A percentile compares a stretch with the other conserved stretches of the same genome.
Conservation (phyloP, 2,329 filamentous ascomycete genomes). For the Aspergillus sp. region DNA sequence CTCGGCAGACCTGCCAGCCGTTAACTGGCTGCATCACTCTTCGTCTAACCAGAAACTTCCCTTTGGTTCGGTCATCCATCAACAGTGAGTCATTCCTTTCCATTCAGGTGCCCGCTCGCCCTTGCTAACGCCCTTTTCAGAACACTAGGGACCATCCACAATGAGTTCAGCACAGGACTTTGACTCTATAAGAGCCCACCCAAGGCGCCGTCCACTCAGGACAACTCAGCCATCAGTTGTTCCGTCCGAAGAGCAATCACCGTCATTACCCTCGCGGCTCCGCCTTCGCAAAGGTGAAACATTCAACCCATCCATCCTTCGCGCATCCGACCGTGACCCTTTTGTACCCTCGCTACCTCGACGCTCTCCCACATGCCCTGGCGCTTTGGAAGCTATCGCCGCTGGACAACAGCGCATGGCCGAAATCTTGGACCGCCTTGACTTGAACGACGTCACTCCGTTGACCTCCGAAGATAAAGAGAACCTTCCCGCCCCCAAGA, state of each 20-base stretch:
- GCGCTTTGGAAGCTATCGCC: slow-evolving; percentile 65
- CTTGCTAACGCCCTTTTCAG: slow-evolving; percentile 5
- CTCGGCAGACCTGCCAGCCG: slow-evolving; percentile 1
- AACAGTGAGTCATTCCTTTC: slow-evolving; percentile 12
- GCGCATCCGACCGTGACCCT: slow-evolving; percentile 41
- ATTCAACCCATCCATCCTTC: slow-evolving; percentile 49
- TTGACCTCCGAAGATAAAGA: slow-evolving; percentile 50
- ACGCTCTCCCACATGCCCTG: slow-evolving; percentile 62
- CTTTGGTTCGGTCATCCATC: slow-evolving; percentile 4
- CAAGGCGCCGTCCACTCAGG: slow-evolving; percentile 35
- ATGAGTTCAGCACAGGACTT: slow-evolving; percentile 12
- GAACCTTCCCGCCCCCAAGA: slow-evolving; percentile 60
- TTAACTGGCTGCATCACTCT: slow-evolving; percentile 4
- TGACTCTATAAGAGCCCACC: slow-evolving; percentile 15
- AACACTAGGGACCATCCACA: slow-evolving; percentile 8
- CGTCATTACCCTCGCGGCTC: slow-evolving; percentile 32
- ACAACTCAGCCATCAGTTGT: slow-evolving; percentile 27
- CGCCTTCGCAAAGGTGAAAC: slow-evolving; percentile 71
- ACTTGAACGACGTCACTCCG: slow-evolving; percentile 56
- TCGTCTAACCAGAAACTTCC: slow-evolving; percentile 7
- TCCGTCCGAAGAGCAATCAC: slow-evolving; percentile 21
- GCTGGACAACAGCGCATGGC: slow-evolving; percentile 68
- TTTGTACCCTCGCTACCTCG: slow-evolving; percentile 54
- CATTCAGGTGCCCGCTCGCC: not conserved
- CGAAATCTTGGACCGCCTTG: slow-evolving; percentile 64